Base-by-base conservation (phyloP, 768 basidiomycete species). In the Hebeloma cylindrosporum region DNA sequence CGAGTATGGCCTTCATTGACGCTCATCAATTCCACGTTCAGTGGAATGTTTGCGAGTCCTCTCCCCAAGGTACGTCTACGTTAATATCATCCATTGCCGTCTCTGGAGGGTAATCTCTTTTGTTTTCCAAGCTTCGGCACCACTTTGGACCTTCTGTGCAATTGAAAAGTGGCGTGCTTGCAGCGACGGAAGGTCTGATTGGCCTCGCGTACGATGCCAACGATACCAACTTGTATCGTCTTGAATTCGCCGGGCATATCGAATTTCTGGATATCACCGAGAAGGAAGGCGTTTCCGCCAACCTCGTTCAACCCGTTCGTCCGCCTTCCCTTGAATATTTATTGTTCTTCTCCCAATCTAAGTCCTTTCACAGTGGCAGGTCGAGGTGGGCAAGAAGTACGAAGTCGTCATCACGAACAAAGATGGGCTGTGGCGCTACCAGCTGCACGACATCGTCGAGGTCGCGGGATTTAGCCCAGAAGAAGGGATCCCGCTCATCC, bases 381-480 rank as follows among this genome's bases (percentile, higher is more conserved):
- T 40, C 14, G 23, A 33, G 29, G 21, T 13, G 18, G 44, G 38
- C 5, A 42, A 46, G 22, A 45, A 46, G 18, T 50, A 50, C 33
- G 49, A 50, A 29, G 21, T 50, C 17, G 17, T 50, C 23, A 29
- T 32, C 9, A 46, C 44, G 13, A 50, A 21, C 7, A 37, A 32
- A 14, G 49, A 50, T 26, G 49, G 49, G 3, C 26, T 50, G 11
- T 50, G 49, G 43, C 37, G 49, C 2, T 50, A 50, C 20, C 13
- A 27, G 20, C 16, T 50, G 9, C 38, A 33, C 14, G 49, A 50
- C 27, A 32, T 46, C 21, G 33, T 46, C 16, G 44, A 46, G 17
- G 34, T 41, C 5, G 38, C 37, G 14, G 49, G 49, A 17, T 50
- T 46, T 36, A 37, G 43, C 20, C 43, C 43, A 7, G 21, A 16